phyloP scores from a whole-genome alignment of 202 grass and related monocot species.

The Hordeum pubiflorum region DNA sequence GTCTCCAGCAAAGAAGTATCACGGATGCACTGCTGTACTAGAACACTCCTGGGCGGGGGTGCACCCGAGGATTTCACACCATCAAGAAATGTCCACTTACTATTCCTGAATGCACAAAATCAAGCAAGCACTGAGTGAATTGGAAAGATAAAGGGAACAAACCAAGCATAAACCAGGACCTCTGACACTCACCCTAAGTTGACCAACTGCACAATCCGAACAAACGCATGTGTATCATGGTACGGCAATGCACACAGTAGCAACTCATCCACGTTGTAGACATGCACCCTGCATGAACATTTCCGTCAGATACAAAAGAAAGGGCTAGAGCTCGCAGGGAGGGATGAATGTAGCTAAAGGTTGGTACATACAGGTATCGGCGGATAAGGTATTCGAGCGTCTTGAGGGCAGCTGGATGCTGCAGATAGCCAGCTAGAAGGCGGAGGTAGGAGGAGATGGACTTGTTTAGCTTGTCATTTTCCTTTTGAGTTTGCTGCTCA shows the following conservation, averaged over 20 bases:
- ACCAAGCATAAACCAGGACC: neutral
- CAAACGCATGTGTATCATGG: constrained; percentile 78
- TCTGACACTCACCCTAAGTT: constrained; percentile 56
- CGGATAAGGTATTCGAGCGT: constrained; percentile 90
- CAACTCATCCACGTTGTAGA: constrained; percentile 79
- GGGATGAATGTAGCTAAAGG: neutral
- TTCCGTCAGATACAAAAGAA: neutral
- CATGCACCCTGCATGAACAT: constrained; percentile 68
- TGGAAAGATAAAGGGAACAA: neutral
- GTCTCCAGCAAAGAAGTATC: constrained; percentile 79
- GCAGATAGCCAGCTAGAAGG: constrained; percentile 67
- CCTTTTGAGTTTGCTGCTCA: constrained; percentile 59
- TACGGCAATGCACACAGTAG: constrained; percentile 64
- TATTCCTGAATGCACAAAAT: constrained; percentile 50
- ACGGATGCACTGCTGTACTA: constrained; percentile 85
- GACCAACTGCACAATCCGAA: constrained; percentile 79
- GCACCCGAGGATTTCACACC: constrained; percentile 69
- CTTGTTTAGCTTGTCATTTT: constrained; percentile 75
- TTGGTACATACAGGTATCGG: constrained; percentile 59
- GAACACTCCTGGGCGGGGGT: constrained; percentile 66
- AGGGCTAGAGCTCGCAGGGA: neutral
- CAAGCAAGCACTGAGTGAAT: neutral
- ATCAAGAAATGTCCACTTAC: constrained; percentile 84
- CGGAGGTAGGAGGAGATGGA: constrained; percentile 74
- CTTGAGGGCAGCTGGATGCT: constrained; percentile 61